These are phyloP conservation scores for Nemania sp. DNA, from an alignment of 2,329 filamentous ascomycete species.

Conservation along the genomic window DNA sequence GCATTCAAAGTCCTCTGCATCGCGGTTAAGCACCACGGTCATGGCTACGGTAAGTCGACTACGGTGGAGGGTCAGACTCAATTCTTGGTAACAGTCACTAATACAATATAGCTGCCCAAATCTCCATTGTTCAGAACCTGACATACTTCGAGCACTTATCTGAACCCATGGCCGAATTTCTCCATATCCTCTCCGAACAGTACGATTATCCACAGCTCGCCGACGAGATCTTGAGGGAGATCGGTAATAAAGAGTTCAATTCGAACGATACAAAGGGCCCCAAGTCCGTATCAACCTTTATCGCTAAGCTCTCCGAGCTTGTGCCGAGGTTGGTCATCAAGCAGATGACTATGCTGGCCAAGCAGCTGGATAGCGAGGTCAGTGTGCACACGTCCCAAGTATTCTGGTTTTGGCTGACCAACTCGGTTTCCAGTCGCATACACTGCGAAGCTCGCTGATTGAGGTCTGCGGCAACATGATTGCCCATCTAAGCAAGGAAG, in stretches of 20 bases:
- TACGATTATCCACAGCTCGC: conserved; percentile 96
- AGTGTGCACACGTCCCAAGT: conserved; percentile 2
- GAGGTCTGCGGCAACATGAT: conserved; percentile 98
- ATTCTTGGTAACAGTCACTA: background rate
- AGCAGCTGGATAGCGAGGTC: conserved; percentile 92
- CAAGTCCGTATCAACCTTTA: conserved; percentile 93
- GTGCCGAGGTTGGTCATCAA: conserved; percentile 92
- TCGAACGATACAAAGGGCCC: conserved; percentile 93
- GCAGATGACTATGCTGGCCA: conserved; percentile 93
- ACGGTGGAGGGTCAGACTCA: background rate
- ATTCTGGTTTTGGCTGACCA: conserved; percentile 2
- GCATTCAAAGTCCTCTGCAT: conserved; percentile 96
- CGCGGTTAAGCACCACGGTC: conserved; percentile 95
- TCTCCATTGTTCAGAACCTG: conserved; percentile 94
- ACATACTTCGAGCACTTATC: conserved; percentile 99
- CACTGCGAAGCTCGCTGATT: conserved; percentile 87
- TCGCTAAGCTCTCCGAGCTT: conserved; percentile 89
- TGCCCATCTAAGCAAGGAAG: conserved; percentile 83
- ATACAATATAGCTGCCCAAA: conserved; percentile 75
- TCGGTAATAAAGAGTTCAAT: conserved; percentile 98
- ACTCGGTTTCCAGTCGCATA: conserved; percentile 69
- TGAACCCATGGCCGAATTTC: conserved; percentile 97
- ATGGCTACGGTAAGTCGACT: conserved; percentile 76
- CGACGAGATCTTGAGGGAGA: conserved; percentile 89
- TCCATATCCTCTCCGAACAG: conserved; percentile 93